Percentiles rank a stretch among this genome's conserved stretches.
phyloP scores from a whole-genome alignment of 495 filamentous ascomycete species.

The Tuber aestivum region DNA sequence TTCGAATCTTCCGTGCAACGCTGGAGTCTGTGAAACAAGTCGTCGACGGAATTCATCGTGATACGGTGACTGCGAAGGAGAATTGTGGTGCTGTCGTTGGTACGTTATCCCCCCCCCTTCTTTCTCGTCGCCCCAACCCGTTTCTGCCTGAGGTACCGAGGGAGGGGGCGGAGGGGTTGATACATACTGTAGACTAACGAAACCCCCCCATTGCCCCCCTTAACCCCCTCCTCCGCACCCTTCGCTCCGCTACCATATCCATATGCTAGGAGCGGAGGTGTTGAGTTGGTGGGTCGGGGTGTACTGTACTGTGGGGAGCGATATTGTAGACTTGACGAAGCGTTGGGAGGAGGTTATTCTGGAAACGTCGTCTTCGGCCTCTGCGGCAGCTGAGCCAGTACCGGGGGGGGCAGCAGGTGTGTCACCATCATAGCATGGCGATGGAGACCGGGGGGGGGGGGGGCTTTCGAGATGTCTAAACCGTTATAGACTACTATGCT shows the following conservation, averaged over 20 bases:
- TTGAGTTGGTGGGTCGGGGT: not conserved
- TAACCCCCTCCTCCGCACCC: not conserved
- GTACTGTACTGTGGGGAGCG: not conserved
- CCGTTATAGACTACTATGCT: not conserved
- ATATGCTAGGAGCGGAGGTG: not conserved
- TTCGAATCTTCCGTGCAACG: constrained; percentile 37
- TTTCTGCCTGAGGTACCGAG: not conserved
- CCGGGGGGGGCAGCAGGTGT: not conserved
- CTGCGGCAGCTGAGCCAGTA: not conserved
- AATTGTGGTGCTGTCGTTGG: constrained; percentile 33
- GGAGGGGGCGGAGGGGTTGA: not conserved
- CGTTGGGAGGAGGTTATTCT: constrained; percentile 14
- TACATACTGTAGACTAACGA: not conserved
- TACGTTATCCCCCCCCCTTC: constrained; percentile 11
- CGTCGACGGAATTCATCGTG: constrained; percentile 26
- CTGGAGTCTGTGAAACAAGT: constrained; percentile 41
- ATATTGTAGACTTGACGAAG: constrained; percentile 7
- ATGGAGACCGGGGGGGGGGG: not conserved
- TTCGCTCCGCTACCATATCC: not conserved
- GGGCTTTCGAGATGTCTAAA: not conserved
- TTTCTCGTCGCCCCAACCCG: not conserved
- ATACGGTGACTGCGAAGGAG: constrained; percentile 22
- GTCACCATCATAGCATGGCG: not conserved
- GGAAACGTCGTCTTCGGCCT: not conserved
- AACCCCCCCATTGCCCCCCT: not conserved